Conservation (phyloP, 75 land plant species). For the Cupressus sempervirens region DNA sequence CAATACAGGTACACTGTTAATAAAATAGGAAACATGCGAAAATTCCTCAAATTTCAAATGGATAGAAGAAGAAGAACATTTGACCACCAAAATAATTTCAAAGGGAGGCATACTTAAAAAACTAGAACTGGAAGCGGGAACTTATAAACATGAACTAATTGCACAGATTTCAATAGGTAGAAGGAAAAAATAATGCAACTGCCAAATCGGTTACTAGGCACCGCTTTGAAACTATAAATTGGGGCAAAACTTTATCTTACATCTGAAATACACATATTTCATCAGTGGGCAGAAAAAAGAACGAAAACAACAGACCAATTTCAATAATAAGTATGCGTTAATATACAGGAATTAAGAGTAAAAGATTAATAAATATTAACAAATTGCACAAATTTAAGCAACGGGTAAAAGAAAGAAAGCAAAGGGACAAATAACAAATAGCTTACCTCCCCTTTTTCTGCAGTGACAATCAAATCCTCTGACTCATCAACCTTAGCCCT, state of each 20-base stretch:
- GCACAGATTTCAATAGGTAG: not conserved
- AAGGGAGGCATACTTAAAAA: not conserved
- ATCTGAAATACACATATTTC: not conserved
- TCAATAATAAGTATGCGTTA: not conserved
- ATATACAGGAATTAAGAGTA: not conserved
- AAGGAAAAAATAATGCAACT: not conserved
- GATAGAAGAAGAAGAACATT: not conserved
- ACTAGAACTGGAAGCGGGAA: not conserved
- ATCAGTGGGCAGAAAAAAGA: not conserved
- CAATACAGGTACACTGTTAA: not conserved
- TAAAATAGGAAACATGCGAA: not conserved
- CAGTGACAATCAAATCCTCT: constrained; percentile 11
- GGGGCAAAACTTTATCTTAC: not conserved
- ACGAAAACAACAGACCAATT: not conserved
- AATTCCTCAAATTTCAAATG: not conserved
- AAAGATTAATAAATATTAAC: not conserved
- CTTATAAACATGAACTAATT: not conserved
- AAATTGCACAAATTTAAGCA: not conserved
- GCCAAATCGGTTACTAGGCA: not conserved
- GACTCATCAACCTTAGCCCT: not conserved
- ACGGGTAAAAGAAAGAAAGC: not conserved
- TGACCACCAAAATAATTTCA: not conserved
- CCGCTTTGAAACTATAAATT: not conserved
- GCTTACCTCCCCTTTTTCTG: constrained; percentile 5
- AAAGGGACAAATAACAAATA: not conserved